Base-by-base conservation (phyloP, 2,329 filamentous ascomycete species). In the Trichoderma sp. region DNA sequence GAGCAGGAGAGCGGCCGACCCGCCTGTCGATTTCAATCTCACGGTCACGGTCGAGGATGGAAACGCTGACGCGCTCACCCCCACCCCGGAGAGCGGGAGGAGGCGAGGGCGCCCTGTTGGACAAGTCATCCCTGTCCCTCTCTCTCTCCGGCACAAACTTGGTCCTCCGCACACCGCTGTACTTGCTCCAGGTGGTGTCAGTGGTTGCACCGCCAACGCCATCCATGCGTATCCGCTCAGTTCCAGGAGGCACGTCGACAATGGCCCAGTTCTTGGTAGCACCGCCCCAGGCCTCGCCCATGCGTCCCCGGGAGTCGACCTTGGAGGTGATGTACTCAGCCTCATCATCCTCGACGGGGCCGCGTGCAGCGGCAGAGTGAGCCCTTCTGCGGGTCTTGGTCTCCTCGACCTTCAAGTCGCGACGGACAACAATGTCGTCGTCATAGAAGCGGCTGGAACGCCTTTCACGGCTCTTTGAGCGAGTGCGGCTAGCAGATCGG, bases 181-280 rank as follows among this genome's bases (percentile, higher is more conserved):
- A 95, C 76, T 89, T 88, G 78, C 92, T 87, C 92, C 92, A 96
- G 23, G 88, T 91, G 61, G 94, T 89, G 76, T 96, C 93, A 74
- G 93, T 91, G 47, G 85, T 85, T n/a, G 86, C 92, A 62, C 92
- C 92, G 23, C 93, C 93, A 28, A 89, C 86, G 68, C 93, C 93
- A 75, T 96, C 92, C 91, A 96, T 92, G 68, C 88, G 88, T n/a
- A 96, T 91, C 53, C 91, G 88, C 82, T 93, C 91, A 0, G 93
- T 95, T 72, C 93, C 93, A 0, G 93, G 92, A 1, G 93, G 93
- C 50, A 97, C 91, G 80, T 97, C 93, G 47, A 97, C 87, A 73
- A 97, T 92, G 68, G 89, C 87, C 93, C 94, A 97, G 77, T 90
- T 92, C 74, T 88, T 90, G 43, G 92, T 94, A 20, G 89, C 90